A percentile compares a stretch with the other conserved stretches of the same genome.
phyloP scores from a whole-genome alignment of 441 rosid species.

The Croton laevigatus region DNA sequence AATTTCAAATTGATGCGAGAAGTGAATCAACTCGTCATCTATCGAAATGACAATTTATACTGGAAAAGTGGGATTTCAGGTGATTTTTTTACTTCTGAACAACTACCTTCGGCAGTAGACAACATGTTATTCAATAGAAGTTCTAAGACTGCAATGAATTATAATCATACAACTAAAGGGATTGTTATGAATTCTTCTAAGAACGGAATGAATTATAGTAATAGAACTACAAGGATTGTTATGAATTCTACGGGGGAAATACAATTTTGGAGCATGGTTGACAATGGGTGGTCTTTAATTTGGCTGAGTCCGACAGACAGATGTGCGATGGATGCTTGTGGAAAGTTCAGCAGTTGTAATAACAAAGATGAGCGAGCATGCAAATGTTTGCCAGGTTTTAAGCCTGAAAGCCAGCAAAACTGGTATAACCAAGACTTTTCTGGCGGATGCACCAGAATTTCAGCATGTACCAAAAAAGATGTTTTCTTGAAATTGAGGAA shows the following conservation, averaged over 20 bases:
- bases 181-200: no score
- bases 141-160: no score
- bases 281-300: neutral
- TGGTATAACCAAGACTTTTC: constrained; percentile 45
- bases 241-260: no score
- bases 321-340: constrained; percentile 36
- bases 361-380: constrained; percentile 17
- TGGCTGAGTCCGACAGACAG: constrained; percentile 35
- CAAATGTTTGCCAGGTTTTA: constrained; percentile 34
- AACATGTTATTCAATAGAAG: no score
- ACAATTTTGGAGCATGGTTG: no score
- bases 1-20: constrained; percentile 21
- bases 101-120: no score
- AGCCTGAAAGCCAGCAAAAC: constrained; percentile 24
- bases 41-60: constrained; percentile 4
- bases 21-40: constrained; percentile 11
- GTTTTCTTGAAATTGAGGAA: constrained; percentile 38
- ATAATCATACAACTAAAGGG: no score
- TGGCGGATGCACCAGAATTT: constrained; percentile 46
- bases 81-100: neutral
- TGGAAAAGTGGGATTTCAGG: constrained; percentile 35
- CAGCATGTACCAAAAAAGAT: constrained; percentile 12
- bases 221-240: no score
- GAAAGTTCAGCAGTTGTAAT: constrained; percentile 35
- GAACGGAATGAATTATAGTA: no score